phyloP scores from a whole-genome alignment of 306 rosid species.

The Medicago arabica region DNA sequence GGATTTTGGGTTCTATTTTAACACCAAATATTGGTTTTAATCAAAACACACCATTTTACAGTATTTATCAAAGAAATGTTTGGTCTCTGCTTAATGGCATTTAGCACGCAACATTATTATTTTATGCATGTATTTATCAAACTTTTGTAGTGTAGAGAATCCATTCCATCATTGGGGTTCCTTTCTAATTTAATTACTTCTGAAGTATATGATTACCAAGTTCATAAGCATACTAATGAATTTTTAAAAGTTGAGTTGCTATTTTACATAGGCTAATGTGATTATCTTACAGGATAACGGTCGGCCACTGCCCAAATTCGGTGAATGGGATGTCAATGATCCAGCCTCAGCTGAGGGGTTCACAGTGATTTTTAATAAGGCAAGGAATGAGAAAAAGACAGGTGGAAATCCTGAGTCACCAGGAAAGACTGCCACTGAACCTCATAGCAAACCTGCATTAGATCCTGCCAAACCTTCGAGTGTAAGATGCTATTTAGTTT shows the following conservation, averaged over 20 bases:
- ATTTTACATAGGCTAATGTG: slow-evolving; percentile 30
- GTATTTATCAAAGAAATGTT: too few species aligned
- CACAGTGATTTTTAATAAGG: slow-evolving; percentile 97
- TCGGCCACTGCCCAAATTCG: slow-evolving; percentile 93
- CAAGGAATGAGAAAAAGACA: slow-evolving; percentile 95
- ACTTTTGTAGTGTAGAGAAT: slow-evolving; percentile 3
- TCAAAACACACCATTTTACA: not conserved
- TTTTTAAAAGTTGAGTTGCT: slow-evolving; percentile 11
- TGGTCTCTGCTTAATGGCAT: slow-evolving; percentile 22
- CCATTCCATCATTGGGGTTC: slow-evolving; percentile 12
- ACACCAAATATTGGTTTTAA: slow-evolving; percentile 9
- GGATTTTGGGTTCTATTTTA: slow-evolving; percentile 19
- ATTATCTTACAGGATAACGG: slow-evolving; percentile 80
- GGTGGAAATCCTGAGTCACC: slow-evolving; percentile 98
- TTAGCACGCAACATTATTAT: not conserved
- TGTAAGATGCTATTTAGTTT: slow-evolving; percentile 61
- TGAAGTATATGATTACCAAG: slow-evolving; percentile 25
- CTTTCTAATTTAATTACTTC: slow-evolving; percentile 20
- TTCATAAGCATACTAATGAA: slow-evolving; percentile 8
- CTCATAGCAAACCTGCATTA: slow-evolving; percentile 63
- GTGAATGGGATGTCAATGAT: slow-evolving; percentile 99
- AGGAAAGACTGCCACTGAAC: slow-evolving; percentile 61
- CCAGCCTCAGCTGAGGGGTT: slow-evolving; percentile 99
- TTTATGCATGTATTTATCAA: slow-evolving; percentile 18
- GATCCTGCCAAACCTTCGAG: slow-evolving; percentile 72